A percentile compares a stretch with the other conserved stretches of the same genome.
These are phyloP conservation scores for Pythium periplocum DNA, from an alignment of 352 stramenopile species.

Conservation along the genomic window DNA sequence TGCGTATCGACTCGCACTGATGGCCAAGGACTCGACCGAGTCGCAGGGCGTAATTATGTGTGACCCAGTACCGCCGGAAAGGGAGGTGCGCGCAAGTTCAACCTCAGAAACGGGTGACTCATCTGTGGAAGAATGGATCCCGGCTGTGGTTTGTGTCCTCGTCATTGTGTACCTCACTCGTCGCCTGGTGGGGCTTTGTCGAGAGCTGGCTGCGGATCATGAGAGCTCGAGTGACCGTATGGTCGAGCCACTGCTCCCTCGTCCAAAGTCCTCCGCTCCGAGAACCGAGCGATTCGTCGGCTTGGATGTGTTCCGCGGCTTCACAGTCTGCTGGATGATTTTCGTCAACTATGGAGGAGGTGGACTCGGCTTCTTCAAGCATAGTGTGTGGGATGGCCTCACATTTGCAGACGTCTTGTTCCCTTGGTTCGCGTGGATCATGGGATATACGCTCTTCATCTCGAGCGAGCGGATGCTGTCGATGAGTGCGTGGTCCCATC, in stretches of 20 bases:
- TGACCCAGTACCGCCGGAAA: too few relatives aligned
- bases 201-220: neutral
- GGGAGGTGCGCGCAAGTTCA: too few relatives aligned
- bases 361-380: conserved; percentile 48
- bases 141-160: conserved; percentile 1
- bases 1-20: too few relatives aligned
- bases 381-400: conserved; percentile 76
- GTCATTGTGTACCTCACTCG: conserved; percentile 3
- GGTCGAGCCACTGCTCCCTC: conserved; percentile 1
- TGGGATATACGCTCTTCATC: conserved; percentile 45
- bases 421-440: conserved; percentile 86
- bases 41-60: too few relatives aligned
- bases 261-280: neutral
- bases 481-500: conserved; percentile 4
- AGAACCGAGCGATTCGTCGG: conserved; percentile 20
- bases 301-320: conserved; percentile 70
- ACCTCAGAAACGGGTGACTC: too few relatives aligned
- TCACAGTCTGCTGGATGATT: conserved; percentile 77
- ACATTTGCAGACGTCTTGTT: conserved; percentile 75
- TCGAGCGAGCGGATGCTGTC: conserved; percentile 16
- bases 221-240: neutral
- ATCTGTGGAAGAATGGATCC: conserved; percentile 1
- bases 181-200: neutral
- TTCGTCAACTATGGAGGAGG: conserved; percentile 88
- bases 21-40: too few relatives aligned